Conservation (phyloP, 176 grass and related monocot species). For the Eremochloa ophiuroides region DNA sequence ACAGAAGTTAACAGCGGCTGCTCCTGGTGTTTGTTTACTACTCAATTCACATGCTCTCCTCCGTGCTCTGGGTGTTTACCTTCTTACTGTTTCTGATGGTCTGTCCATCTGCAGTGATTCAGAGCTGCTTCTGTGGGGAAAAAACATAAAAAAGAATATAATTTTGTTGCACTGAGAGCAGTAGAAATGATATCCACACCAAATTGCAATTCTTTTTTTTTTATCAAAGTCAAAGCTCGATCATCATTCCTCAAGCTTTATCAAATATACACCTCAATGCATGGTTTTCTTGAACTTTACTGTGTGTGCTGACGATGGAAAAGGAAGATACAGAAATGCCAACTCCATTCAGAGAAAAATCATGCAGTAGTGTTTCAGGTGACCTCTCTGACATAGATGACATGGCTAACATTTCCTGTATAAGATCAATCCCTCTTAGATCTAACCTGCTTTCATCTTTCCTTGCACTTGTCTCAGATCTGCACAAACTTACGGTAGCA, state of each 20-base stretch:
- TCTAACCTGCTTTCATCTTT: conserved; percentile 3
- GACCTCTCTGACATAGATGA: conserved; percentile 29
- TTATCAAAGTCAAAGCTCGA: background rate
- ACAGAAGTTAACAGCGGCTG: conserved; percentile 36
- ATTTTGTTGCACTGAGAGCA: background rate
- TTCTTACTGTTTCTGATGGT: conserved; percentile 22
- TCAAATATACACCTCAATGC: background rate
- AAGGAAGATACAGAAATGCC: background rate
- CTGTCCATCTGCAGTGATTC: conserved; percentile 10
- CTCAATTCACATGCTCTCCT: conserved; percentile 33
- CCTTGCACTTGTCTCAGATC: conserved; percentile 11
- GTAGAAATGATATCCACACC: background rate
- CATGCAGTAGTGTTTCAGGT: conserved; percentile 19
- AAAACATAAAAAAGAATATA: background rate
- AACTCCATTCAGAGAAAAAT: background rate
- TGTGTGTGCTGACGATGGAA: background rate
- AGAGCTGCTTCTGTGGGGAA: background rate
- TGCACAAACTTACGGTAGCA: conserved; percentile 27
- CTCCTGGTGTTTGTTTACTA: conserved; percentile 47
- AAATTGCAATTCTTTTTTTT: background rate
- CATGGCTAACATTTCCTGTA: background rate
- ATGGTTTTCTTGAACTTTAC: background rate
- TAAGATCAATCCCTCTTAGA: background rate
- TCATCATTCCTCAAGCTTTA: background rate
- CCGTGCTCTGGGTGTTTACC: conserved; percentile 17